Evolutionary conservation across 441 rosid species (phyloP), one percentile per base, ranked within the genome.

Genomic region (Macaranga tanarius): DNA sequence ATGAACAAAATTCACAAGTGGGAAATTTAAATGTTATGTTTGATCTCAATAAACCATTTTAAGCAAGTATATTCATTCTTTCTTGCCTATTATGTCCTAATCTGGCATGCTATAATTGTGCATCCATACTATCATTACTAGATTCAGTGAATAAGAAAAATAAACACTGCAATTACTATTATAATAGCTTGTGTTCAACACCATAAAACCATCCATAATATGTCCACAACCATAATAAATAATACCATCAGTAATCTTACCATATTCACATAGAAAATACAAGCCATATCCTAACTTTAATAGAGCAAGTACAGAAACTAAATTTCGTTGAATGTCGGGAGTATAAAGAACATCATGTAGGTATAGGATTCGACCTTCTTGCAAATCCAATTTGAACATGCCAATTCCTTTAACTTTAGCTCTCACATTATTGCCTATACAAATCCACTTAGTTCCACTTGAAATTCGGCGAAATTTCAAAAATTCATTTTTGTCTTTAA

Each of bases 21-120:
- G 45, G 22, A 23, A 62, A 16, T 6, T 2, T 3, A 9, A 34
- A 28, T 42, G 57, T 63, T 7, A 26, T 13, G 7, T 34, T 13
- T 7, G 48, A 45, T 10, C 10, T 11, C 12, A 45, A 10, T 7
- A 45, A 1, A n/a, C 55, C 55, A 3, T 40, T 17, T n/a, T 17
- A 48, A 3, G 57, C 71, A 2, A 69, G 34, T 17, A 38, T 56
- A 20, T 63, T 22, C 63, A 73, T 54, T 56, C 13, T 62, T 0
- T 63, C 44, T 73, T 73, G 61, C 31, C 73, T 17, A 23, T 48
- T 77, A 42, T 67, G 64, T 3, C 72, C 62, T 42, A 76, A 76
- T 73, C 73, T 25, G 61, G 77, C 66, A 69, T 77, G 66, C 40
- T 65, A 68, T 11, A 31, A 15, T 11, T 45, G 7, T 3, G 13